Evolutionary conservation across 2,329 filamentous ascomycete genomes (phyloP), one percentile per base, ranked within the genome.

Genomic region (Arthrinium phaeospermum): DNA sequence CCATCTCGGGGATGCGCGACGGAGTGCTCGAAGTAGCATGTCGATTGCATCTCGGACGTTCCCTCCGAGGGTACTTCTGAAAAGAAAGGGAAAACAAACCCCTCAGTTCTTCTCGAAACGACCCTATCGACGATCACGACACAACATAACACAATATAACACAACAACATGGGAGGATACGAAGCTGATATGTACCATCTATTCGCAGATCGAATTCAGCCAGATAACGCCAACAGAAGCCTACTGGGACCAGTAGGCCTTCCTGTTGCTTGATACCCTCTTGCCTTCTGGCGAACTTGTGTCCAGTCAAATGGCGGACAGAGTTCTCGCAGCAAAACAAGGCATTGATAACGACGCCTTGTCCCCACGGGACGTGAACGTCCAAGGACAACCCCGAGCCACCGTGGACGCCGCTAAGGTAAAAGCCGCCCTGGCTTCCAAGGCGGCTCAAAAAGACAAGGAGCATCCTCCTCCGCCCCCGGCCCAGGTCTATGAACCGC

Each of bases 401-500:
- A 67, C 75, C 70, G 73, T 75, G 16, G 76, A 77, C 13, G 83
- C 83, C 49, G 86, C 85, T 37, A 87, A 87, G 78, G 82, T 86
- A 75, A 91, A 86, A 81, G 83, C 89, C 70, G 84, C 82, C 80
- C 78, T 79, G 71, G 79, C 78, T 74, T 73, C 79, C 71, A 81
- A 80, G 73, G 69, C 76, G 41, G 70, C 74, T 70, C 77, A 75
- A 71, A 91, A 88, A 76, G 90, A 92, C 76, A 92, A 92, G 81
- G 90, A 92, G 75, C 90, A 91, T 74, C 90, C 91, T 53, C 88
- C 90, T 22, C 89, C 90, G 45, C 91, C 91, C n/a, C 91, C 91
- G 19, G 79, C 85, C 13, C 84, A 89, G 74, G 87, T 92, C 67
- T 81, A 83, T 30, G 90, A 92, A 80, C 90, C 90, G 27, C 86